phyloP scores from a whole-genome alignment of 495 filamentous ascomycete genomes.

The Annulohypoxylon bovei region DNA sequence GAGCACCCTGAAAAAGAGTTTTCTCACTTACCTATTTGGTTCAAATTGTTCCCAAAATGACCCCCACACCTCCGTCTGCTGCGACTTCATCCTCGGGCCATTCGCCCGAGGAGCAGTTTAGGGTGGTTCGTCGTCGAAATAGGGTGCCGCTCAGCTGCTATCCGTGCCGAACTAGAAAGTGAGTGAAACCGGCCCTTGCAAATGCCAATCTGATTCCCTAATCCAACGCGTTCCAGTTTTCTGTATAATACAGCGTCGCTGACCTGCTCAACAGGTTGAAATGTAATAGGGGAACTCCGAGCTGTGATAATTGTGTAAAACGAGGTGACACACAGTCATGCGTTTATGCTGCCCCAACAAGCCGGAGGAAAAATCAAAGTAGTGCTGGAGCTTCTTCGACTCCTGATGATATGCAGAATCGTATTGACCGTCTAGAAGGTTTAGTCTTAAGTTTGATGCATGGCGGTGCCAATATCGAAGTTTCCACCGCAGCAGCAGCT shows the following conservation, averaged over 20 bases:
- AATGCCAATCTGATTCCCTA: slow-evolving; percentile 37
- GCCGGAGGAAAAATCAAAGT: slow-evolving; percentile 79
- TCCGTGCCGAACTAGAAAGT: slow-evolving; percentile 96
- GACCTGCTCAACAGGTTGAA: slow-evolving; percentile 63
- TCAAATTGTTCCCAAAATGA: slow-evolving; percentile 62
- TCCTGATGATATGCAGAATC: slow-evolving; percentile 98
- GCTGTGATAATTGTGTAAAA: slow-evolving; percentile 94
- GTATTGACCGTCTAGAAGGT: slow-evolving; percentile 96
- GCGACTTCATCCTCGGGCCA: slow-evolving; percentile 76
- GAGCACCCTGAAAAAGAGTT: slow-evolving; percentile 21
- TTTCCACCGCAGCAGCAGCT: slow-evolving; percentile 56
- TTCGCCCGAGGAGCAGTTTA: slow-evolving; percentile 87
- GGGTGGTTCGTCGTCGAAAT: slow-evolving; percentile 93
- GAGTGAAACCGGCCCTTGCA: slow-evolving; percentile 51
- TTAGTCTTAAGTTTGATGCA: slow-evolving; percentile 97
- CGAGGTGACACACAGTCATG: slow-evolving; percentile 85
- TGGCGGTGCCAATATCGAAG: slow-evolving; percentile 70
- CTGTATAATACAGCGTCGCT: slow-evolving; percentile 35
- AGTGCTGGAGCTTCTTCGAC: slow-evolving; percentile 62
- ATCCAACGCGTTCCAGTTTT: slow-evolving; percentile 36
- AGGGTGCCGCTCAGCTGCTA: slow-evolving; percentile 93
- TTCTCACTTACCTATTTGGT: slow-evolving; percentile 18
- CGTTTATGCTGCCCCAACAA: slow-evolving; percentile 83
- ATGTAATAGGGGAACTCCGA: slow-evolving; percentile 88
- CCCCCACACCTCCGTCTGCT: slow-evolving; percentile 91